Conservation (phyloP, 257 asterid species). For the Solanum infundibuliforme region DNA sequence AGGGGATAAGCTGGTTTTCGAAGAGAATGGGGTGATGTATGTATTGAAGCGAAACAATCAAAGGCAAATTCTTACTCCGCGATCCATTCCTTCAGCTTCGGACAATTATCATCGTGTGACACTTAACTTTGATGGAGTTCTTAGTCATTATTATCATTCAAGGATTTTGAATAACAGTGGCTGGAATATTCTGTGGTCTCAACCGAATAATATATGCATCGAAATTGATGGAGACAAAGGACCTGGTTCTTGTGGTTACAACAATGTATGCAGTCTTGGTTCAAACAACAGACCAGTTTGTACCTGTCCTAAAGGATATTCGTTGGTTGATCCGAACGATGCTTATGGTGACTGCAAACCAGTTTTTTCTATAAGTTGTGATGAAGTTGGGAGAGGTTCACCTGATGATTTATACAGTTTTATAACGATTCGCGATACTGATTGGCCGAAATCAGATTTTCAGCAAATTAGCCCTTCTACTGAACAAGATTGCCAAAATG, state of each 20-base stretch:
- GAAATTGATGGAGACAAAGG: not conserved
- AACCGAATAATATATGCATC: slow-evolving; percentile 23
- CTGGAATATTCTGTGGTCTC: slow-evolving; percentile 20
- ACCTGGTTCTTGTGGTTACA: slow-evolving; percentile 29
- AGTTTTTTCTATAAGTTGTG: slow-evolving; percentile 11
- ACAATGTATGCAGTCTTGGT: slow-evolving; percentile 21
- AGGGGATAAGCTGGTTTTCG: slow-evolving; percentile 22
- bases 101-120: slow-evolving; percentile 31
- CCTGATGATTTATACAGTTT: slow-evolving; percentile 4
- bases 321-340: slow-evolving; percentile 13
- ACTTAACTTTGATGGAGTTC: slow-evolving; percentile 38
- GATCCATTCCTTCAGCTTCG: slow-evolving; percentile 5
- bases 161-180: slow-evolving; percentile 4
- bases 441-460: slow-evolving; percentile 17
- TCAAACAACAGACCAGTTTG: slow-evolving; percentile 18
- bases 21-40: slow-evolving; percentile 11
- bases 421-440: not conserved
- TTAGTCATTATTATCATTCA: slow-evolving; percentile 29
- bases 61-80: not conserved
- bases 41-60: slow-evolving; percentile 17
- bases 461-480: not conserved
- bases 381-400: not conserved
- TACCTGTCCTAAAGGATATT: slow-evolving; percentile 23
- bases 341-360: slow-evolving; percentile 19
- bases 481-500: slow-evolving; percentile 16